phyloP scores from a whole-genome alignment of 768 basidiomycete genomes.

The Punctularia strigosozonata region DNA sequence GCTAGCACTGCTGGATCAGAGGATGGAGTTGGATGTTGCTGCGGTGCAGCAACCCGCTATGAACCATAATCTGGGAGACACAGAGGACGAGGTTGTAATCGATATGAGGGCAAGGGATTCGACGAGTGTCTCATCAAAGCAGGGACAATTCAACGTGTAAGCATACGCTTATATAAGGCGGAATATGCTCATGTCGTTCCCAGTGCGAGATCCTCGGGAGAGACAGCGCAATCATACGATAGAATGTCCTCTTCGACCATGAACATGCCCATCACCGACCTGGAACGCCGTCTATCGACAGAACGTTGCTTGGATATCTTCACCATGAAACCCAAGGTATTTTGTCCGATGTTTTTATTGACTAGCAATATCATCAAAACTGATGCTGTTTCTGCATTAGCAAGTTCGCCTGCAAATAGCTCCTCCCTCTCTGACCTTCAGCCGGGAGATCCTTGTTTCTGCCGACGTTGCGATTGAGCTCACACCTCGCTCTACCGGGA shows the following conservation, averaged over 20 bases:
- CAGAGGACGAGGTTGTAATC: slow-evolving; percentile 46
- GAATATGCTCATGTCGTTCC: too few relatives aligned
- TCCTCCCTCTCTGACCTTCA: slow-evolving; percentile 67
- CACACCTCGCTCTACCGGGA: slow-evolving; percentile 60
- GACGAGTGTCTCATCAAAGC: too few relatives aligned
- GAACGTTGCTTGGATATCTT: slow-evolving; percentile 85
- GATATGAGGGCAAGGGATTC: slow-evolving; percentile 43
- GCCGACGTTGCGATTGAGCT: slow-evolving; percentile 66
- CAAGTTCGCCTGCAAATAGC: slow-evolving; percentile 84
- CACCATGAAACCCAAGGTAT: slow-evolving; percentile 86
- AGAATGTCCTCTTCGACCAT: slow-evolving; percentile 39
- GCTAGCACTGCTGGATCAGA: slow-evolving; percentile 51
- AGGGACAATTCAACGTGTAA: too few relatives aligned
- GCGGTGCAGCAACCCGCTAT: neutral
- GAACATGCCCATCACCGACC: slow-evolving; percentile 53
- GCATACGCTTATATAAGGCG: too few relatives aligned
- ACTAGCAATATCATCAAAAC: slow-evolving; percentile 3
- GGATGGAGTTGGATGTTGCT: neutral
- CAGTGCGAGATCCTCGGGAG: slow-evolving; percentile 51
- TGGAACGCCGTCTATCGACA: slow-evolving; percentile 72
- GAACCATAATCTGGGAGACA: slow-evolving; percentile 18
- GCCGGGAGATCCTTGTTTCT: slow-evolving; percentile 64
- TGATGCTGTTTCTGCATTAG: slow-evolving; percentile 27
- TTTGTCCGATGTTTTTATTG: slow-evolving; percentile 6
- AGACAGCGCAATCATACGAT: slow-evolving; percentile 41